Percentiles rank a stretch among this genome's conserved stretches.
Conservation (phyloP, 305 asterid species). For the Fraxinus dipetala region DNA sequence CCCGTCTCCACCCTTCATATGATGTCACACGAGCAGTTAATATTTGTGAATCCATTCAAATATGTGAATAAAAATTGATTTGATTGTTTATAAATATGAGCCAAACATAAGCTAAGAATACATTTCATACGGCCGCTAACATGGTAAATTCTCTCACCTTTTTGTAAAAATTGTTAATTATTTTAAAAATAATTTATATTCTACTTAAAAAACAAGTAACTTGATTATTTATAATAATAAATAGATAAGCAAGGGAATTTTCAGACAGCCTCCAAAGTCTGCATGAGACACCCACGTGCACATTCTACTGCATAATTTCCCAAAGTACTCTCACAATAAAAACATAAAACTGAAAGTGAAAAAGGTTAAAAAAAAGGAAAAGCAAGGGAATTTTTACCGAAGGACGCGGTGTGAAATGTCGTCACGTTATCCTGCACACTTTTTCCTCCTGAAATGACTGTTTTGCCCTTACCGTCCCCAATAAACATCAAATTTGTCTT, state of each 20-base stretch:
- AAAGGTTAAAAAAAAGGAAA: not conserved
- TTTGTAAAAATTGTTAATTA: no score
- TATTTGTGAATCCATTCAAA: no score
- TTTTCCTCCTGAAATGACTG: conserved; percentile 81
- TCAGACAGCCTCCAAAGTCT: not conserved
- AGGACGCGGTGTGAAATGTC: conserved; percentile 89
- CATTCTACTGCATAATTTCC: not conserved
- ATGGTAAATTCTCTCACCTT: not conserved
- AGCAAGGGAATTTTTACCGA: conserved; percentile 50
- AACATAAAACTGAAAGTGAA: not conserved
- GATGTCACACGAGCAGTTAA: no score
- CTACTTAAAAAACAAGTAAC: not conserved
- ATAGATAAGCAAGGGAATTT: not conserved
- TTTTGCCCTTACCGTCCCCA: conserved; percentile 92
- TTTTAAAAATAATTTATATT: no score
- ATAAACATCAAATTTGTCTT: conserved; percentile 82
- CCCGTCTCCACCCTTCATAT: no score
- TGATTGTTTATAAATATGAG: no score
- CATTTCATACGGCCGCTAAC: no score
- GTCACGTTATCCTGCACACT: conserved; percentile 63
- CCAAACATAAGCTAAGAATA: no score
- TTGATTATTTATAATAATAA: no score
- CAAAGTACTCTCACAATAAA: not conserved
- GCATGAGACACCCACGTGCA: not conserved
- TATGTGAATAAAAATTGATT: no score